Percentiles rank a stretch among this genome's conserved stretches.
Evolutionary conservation across 2,329 filamentous ascomycete species (phyloP).

Genomic region (Fusarium drepaniforme): DNA sequence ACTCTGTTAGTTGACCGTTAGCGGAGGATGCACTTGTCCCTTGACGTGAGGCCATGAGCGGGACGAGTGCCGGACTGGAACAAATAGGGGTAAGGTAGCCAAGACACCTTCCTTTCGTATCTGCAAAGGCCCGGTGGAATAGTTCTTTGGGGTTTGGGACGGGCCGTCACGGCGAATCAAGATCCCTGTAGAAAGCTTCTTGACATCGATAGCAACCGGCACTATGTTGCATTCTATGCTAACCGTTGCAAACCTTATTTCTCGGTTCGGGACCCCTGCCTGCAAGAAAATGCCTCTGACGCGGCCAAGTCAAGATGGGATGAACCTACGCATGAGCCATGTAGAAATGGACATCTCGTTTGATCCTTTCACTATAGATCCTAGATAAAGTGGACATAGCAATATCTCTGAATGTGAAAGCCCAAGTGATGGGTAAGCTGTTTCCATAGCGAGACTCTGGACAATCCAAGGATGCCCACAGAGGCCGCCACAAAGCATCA

Average conservation of each 20-base stretch:
- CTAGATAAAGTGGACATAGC: not conserved
- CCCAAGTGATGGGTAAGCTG: not conserved
- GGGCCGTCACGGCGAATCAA: not conserved
- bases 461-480: not conserved
- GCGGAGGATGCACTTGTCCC: not conserved
- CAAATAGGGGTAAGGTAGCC: not conserved
- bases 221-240: not conserved
- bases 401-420: not conserved
- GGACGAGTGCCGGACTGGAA: not conserved
- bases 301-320: not conserved
- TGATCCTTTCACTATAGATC: not conserved
- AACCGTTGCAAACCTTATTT: conserved; percentile 5
- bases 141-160: not conserved
- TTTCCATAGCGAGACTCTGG: not conserved
- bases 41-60: not conserved
- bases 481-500: not conserved
- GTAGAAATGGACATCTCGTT: not conserved
- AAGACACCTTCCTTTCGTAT: not conserved
- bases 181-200: not conserved
- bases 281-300: not conserved
- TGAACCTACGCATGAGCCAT: not conserved
- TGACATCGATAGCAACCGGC: not conserved
- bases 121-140: not conserved
- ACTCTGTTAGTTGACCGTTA: not conserved
- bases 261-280: not conserved